Base-by-base conservation (phyloP, 2,329 filamentous ascomycete genomes). In the Apiospora arundinis region DNA sequence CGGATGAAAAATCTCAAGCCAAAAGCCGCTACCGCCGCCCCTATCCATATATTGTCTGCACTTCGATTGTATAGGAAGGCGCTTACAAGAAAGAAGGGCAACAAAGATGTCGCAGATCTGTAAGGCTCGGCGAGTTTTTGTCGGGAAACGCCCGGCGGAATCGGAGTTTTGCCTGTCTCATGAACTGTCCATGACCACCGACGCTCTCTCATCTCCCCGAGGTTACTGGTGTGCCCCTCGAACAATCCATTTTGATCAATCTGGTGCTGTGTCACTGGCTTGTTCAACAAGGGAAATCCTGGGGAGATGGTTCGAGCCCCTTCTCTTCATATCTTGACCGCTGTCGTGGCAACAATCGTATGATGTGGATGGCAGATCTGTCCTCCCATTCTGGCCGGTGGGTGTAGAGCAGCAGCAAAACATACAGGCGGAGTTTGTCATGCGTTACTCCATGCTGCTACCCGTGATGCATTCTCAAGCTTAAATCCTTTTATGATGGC, bases 1-100 rank as follows among this genome's bases (percentile, higher is more conserved):
- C 56, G 56, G 56, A 63, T 40, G 56, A 63, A 63, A 63, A 21
- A 21, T 9, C 32, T 32, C 32, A 32, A 63, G 56, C 21, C 56
- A 40, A 40, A 63, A n/a, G 32, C 32, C 18, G 21, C 32, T 8
- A 18, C 56, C 52, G 52, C 56, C 56, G 32, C 56, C 56, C 32
- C 56, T 40, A 40, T 63, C 56, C 32, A 63, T 63, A 63, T 63
- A 63, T 40, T 40, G 56, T 63, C 32, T 63, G 56, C 56, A n/a
- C 18, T 8, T 11, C 9, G 21, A 40, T 28, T n/a, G 16, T 40
- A 14, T 40, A 40, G 32, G 32, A 60, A 60, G 28, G 28, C 32
- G 28, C 18, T 9, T n/a, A 40, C 32, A 28, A 3, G 8, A 7
- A 14, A 40, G 52, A 40, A 40, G 56, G 6, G 18, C 32, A 23